phyloP scores from a whole-genome alignment of 768 basidiomycete species.

The Pleurotus tuoliensis region DNA sequence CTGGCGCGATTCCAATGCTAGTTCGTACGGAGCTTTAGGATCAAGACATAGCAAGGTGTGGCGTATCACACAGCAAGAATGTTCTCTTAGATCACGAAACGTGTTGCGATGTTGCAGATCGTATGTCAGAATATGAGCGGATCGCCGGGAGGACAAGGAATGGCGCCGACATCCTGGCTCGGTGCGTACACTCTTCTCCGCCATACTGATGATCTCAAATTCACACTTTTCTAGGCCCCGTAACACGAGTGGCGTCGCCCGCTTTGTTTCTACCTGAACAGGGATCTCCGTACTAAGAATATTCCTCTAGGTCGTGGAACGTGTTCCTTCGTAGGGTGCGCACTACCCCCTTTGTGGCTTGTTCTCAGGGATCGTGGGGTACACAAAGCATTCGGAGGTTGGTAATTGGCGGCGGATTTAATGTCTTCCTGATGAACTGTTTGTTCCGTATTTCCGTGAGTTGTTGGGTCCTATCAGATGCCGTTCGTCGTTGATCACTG shows the following conservation, averaged over 20 bases:
- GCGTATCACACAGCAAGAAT: neutral
- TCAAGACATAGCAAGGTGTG: neutral
- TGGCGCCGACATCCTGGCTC: neutral
- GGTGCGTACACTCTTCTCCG: neutral
- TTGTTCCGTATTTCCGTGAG: neutral
- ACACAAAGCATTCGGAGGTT: neutral
- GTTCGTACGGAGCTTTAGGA: no score
- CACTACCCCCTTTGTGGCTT: neutral
- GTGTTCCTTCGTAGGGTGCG: neutral
- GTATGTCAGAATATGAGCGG: no score
- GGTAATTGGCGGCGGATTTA: neutral
- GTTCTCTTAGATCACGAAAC: neutral
- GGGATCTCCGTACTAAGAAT: neutral
- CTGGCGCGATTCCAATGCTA: no score
- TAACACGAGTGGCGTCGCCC: constrained; percentile 2
- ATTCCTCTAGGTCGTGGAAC: neutral
- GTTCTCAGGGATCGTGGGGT: neutral
- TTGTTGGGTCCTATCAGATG: no score
- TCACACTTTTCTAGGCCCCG: neutral
- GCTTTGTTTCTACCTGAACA: neutral
- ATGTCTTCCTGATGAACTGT: neutral
- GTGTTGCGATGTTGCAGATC: neutral
- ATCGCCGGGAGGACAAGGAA: no score
- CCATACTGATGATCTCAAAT: neutral
- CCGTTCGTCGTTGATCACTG: no score